phyloP scores from a whole-genome alignment of 2,329 filamentous ascomycete species.

The Orbilia blumenaviensis region DNA sequence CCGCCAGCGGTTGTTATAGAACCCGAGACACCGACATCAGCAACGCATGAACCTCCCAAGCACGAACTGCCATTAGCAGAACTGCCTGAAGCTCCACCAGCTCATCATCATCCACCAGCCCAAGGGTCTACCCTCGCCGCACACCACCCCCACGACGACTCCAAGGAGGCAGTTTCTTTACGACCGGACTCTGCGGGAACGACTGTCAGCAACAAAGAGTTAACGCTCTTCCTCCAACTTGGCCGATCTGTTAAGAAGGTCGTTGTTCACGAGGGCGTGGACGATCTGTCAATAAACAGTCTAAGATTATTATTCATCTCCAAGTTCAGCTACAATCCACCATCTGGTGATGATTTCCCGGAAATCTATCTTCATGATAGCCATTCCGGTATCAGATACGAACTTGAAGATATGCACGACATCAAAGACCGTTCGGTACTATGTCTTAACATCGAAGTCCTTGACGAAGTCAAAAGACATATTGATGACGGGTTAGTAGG shows the following conservation, averaged over 20 bases:
- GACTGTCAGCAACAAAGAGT: constrained; percentile 73
- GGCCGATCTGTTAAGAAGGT: constrained; percentile 98
- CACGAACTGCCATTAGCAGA: constrained; percentile 51
- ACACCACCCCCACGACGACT: constrained; percentile 21
- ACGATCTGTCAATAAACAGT: constrained; percentile 84
- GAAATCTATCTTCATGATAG: constrained; percentile 99
- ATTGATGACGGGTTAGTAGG: constrained; percentile 90
- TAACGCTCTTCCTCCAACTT: constrained; percentile 94
- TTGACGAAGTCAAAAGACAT: constrained; percentile 96
- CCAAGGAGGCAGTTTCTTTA: constrained; percentile 45
- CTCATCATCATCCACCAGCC: not conserved
- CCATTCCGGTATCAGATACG: constrained; percentile 93
- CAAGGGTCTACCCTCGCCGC: not conserved
- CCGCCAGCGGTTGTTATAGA: constrained; percentile 45
- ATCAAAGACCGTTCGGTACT: constrained; percentile 94
- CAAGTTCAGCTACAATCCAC: constrained; percentile 98
- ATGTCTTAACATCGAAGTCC: constrained; percentile 89
- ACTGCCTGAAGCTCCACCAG: constrained; percentile 16
- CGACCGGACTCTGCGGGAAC: constrained; percentile 39
- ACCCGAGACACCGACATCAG: constrained; percentile 46
- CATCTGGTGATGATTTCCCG: constrained; percentile 87
- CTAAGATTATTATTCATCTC: constrained; percentile 97
- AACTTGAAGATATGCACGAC: constrained; percentile 89
- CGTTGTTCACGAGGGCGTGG: constrained; percentile 82
- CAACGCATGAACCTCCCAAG: constrained; percentile 10